Base-by-base conservation (phyloP, 208 protist genomes). In the Acanthamoeba lenticulata region DNA sequence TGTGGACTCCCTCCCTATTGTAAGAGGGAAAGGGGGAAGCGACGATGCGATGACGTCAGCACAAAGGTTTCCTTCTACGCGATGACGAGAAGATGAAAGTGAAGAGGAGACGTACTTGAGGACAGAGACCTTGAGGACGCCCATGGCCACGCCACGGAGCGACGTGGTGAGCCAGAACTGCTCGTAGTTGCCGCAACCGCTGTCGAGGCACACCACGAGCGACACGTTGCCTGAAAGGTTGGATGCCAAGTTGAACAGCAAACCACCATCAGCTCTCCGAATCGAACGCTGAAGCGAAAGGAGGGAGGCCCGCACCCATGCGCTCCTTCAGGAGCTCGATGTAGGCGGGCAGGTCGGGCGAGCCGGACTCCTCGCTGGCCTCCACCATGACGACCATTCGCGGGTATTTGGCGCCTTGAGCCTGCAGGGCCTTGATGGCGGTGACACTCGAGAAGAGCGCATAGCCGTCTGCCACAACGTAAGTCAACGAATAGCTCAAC, bases 161-260 rank as follows among this genome's bases (percentile, higher is more conserved):
- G 98, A 98, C 17, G 97, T 98, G 67, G 98, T 99, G 38, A 99
- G 96, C 98, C 98, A 99, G 29, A 99, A 67, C 92, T 98, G 96
- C 85, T 91, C 97, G 94, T 99, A 99, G 93, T 98, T 99, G 85
- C 98, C 96, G 88, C 95, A 96, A 72, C 98, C 99, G 95, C 96
- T 98, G 96, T 99, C 98, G 24, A 99, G 96, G 95, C 98, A 99
- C n/a, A 99, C 95, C 93, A 99, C 97, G 7, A 99, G 94, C 77
- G 60, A 57, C 6, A 92, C 60, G 55, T 57, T 93, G 38, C 74
- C 81, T 27, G 77, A 29, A 55, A 19, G n/a, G n/a, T n/a, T 32
- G n/a, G 32, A 86, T 6, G 19, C 24, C 57, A 11, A 45, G 38
- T 36, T 47, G n/a, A 36, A n/a, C 67, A 79, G 19, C 49, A 57